Base-by-base conservation (phyloP, 306 rosid species). In the Ceratonia siliqua region DNA sequence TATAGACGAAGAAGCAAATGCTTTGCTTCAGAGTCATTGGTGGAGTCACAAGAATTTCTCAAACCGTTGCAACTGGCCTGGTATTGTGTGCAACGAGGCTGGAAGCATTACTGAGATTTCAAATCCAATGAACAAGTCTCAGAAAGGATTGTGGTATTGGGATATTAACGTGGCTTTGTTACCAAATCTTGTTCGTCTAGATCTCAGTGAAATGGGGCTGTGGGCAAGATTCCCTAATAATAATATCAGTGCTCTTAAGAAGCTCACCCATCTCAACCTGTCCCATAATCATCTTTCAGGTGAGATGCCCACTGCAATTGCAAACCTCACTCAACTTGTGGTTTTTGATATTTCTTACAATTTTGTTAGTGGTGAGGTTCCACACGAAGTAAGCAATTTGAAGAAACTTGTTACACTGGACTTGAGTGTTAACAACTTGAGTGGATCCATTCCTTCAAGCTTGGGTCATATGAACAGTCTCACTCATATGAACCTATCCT, bases 381-480 rank as follows among this genome's bases (percentile, higher is more conserved):
- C 78, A 0, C 3, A 20, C 10, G 33, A 43, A 18, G 10, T 61
- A 1, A 4, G 36, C 2, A 46, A 12, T 0, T 48, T 45, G 10
- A 43, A 32, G 13, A 46, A 61, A n/a, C 62, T 73, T 0, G 38
- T 21, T 2, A 4, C 32, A 3, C 14, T 73, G 5, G n/a, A 74
- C 4, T 35, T 74, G 54, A 15, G 72, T 59, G 0, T 0, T 1
- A 74, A 74, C 41, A 8, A 0, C 12, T 11, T 74, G 2, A 24
- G 2, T 41, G 70, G 70, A 2, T 11, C 48, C n/a, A 45, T 73
- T 9, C 78, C 78, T 21, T 30, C 49, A 21, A 11, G 5, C 48
- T 10, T 74, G 25, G 70, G 57, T n/a, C 42, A 18, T n/a, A 25
- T 72, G 68, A 58, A 13, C 45, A 72, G 36, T 22, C 77, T 73